These are phyloP conservation scores for Hypoxylon sp. DNA, from an alignment of 2,329 filamentous ascomycete species.

Conservation along the genomic window DNA sequence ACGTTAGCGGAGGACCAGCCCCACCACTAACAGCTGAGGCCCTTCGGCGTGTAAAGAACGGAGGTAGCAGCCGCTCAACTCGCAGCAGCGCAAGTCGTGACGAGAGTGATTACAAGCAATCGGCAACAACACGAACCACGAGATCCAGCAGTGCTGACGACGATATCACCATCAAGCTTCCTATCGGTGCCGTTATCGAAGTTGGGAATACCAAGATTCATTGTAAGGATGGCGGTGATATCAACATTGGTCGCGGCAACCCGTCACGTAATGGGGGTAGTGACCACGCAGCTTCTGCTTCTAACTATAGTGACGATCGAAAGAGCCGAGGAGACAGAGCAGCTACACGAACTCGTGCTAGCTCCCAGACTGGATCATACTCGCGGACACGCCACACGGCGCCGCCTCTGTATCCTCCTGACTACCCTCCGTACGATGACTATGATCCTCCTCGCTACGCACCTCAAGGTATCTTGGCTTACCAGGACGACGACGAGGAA, in stretches of 20 bases:
- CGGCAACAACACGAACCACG: slow-evolving; percentile 73
- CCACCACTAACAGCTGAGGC: slow-evolving; percentile 70
- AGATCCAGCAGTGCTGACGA: slow-evolving; percentile 68
- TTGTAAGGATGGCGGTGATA: slow-evolving; percentile 71
- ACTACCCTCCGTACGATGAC: slow-evolving; percentile 39
- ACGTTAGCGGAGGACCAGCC: slow-evolving; percentile 62
- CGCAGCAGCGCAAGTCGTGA: slow-evolving; percentile 73
- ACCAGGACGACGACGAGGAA: slow-evolving; percentile 32
- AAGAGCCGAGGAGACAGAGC: slow-evolving; percentile 58
- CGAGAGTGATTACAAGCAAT: slow-evolving; percentile 74
- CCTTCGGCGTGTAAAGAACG: slow-evolving; percentile 65
- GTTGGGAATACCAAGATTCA: slow-evolving; percentile 72
- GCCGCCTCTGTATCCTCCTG: slow-evolving; percentile 38
- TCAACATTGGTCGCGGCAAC: slow-evolving; percentile 64
- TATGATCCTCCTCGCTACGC: slow-evolving; percentile 32
- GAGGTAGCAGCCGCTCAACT: slow-evolving; percentile 69
- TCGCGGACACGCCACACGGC: slow-evolving; percentile 48
- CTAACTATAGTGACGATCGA: slow-evolving; percentile 65
- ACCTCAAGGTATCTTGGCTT: slow-evolving; percentile 25
- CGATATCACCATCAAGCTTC: slow-evolving; percentile 74
- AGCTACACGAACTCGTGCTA: slow-evolving; percentile 62
- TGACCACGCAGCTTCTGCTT: slow-evolving; percentile 64
- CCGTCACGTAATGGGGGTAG: slow-evolving; percentile 60
- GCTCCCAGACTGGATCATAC: slow-evolving; percentile 67
- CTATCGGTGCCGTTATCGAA: slow-evolving; percentile 69